Percentiles rank a stretch among this genome's conserved stretches.
These are phyloP conservation scores for Aspergillus sergii DNA, from an alignment of 2,329 filamentous ascomycete genomes.

Conservation along the genomic window DNA sequence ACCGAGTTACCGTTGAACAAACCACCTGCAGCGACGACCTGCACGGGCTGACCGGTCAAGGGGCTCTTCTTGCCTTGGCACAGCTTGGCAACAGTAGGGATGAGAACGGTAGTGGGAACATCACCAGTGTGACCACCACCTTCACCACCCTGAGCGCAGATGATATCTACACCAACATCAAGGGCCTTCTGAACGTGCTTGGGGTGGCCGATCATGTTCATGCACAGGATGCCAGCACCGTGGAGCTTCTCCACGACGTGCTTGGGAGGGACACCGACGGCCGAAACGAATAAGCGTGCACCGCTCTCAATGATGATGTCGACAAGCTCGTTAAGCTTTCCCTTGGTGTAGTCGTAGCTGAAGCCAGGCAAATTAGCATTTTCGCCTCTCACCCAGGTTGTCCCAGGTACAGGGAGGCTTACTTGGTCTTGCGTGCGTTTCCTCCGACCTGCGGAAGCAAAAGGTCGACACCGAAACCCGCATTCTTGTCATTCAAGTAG, in stretches of 20 bases:
- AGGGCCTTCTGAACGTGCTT: slow-evolving; percentile 98
- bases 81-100: slow-evolving; percentile 85
- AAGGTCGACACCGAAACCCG: slow-evolving; percentile 46
- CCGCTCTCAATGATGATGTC: slow-evolving; percentile 91
- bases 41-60: slow-evolving; percentile 82
- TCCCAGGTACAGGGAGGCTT: slow-evolving; percentile 25
- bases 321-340: slow-evolving; percentile 88
- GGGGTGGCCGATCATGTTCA: slow-evolving; percentile 99
- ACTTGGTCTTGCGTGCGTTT: slow-evolving; percentile 93
- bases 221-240: slow-evolving; percentile 84
- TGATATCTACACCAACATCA: slow-evolving; percentile 88
- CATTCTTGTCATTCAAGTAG: slow-evolving; percentile 24
- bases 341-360: slow-evolving; percentile 99
- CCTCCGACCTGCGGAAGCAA: slow-evolving; percentile 93
- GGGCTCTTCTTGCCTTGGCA: slow-evolving; percentile 81
- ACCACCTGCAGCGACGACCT: slow-evolving; percentile 90
- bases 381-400: slow-evolving; percentile 1
- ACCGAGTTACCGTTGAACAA: slow-evolving; percentile 90
- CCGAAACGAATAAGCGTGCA: slow-evolving; percentile 92
- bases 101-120: slow-evolving; percentile 87
- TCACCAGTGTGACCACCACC: slow-evolving; percentile 96
- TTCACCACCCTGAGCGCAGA: slow-evolving; percentile 97
- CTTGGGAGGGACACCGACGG: slow-evolving; percentile 90
- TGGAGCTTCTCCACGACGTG: slow-evolving; percentile 88
- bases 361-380: slow-evolving; percentile 19